These are phyloP conservation scores for Metschnikowia santaceciliae DNA, from an alignment of 805 yeast species.

Conservation along the genomic window DNA sequence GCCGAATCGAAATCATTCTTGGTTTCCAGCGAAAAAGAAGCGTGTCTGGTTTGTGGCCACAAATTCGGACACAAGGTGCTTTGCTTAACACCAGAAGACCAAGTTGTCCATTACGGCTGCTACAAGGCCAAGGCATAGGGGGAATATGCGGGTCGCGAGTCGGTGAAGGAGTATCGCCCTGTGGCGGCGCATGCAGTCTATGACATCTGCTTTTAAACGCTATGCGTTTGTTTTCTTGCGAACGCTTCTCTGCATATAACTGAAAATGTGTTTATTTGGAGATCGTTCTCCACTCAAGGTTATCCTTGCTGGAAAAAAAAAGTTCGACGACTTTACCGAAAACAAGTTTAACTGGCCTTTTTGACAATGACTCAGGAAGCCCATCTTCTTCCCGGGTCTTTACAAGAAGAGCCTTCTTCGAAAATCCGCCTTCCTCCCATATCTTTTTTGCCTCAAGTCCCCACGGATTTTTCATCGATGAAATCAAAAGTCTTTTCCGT, in stretches of 20 bases:
- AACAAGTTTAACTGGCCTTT: neutral
- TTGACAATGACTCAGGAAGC: neutral
- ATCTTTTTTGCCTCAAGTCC: constrained; percentile 21
- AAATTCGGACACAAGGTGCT: constrained; percentile 52
- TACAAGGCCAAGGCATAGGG: constrained; percentile 6
- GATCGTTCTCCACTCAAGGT: constrained; percentile 3
- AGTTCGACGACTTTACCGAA: neutral
- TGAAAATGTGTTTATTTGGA: constrained; percentile 3
- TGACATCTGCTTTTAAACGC: constrained; percentile 3
- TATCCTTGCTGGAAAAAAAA: constrained; percentile 1
- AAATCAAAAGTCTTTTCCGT: neutral
- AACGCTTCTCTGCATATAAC: constrained; percentile 5
- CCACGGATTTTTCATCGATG: neutral
- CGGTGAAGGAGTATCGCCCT: neutral
- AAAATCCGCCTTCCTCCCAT: constrained; percentile 25
- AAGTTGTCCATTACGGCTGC: constrained; percentile 59
- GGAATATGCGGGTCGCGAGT: neutral
- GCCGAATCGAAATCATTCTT: constrained; percentile 33
- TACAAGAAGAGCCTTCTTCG: neutral
- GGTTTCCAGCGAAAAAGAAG: constrained; percentile 36
- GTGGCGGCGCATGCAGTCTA: neutral
- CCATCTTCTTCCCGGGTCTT: neutral
- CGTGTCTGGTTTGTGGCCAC: constrained; percentile 60
- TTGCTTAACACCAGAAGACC: constrained; percentile 42
- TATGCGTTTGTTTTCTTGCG: constrained; percentile 3